Conservation (phyloP, 805 yeast species). For the Candida qinlingensis region DNA sequence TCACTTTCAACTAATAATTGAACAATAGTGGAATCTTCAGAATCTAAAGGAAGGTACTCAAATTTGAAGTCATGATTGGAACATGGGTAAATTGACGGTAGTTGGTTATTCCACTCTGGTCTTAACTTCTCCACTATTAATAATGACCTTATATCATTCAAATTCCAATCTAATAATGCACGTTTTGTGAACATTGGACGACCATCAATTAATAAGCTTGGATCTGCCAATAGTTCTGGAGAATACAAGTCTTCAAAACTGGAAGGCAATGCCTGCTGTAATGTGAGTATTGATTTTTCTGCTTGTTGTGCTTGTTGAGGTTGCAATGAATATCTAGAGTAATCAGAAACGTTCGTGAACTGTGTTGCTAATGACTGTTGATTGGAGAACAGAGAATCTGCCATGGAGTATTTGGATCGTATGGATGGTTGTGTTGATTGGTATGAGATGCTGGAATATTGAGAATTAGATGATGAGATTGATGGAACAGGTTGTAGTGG, state of each 20-base stretch:
- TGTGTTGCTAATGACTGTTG: slow-evolving; percentile 17
- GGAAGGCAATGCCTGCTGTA: slow-evolving; percentile 49
- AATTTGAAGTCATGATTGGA: slow-evolving; percentile 37
- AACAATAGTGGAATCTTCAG: slow-evolving; percentile 49
- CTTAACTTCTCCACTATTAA: slow-evolving; percentile 41
- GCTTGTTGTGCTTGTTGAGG: slow-evolving; percentile 6
- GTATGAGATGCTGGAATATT: slow-evolving; percentile 5
- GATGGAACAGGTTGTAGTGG: slow-evolving; percentile 24
- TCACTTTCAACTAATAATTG: slow-evolving; percentile 50
- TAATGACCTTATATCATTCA: slow-evolving; percentile 63
- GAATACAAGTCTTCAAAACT: slow-evolving; percentile 52
- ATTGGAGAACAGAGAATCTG: slow-evolving; percentile 18
- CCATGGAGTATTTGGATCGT: slow-evolving; percentile 4
- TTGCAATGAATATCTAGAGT: slow-evolving; percentile 6
- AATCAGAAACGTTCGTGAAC: slow-evolving; percentile 12
- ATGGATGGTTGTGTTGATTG: slow-evolving; percentile 8
- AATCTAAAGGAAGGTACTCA: slow-evolving; percentile 45
- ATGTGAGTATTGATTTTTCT: slow-evolving; percentile 20
- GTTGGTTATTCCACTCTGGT: slow-evolving; percentile 50
- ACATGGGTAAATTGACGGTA: slow-evolving; percentile 37
- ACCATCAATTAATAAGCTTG: slow-evolving; percentile 43
- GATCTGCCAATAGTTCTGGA: slow-evolving; percentile 45
- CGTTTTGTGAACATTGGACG: slow-evolving; percentile 61
- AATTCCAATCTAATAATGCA: slow-evolving; percentile 62
- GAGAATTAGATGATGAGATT: slow-evolving; percentile 14